These are phyloP conservation scores for Carex pumila DNA, from an alignment of 176 grass and related monocot genomes.

Conservation along the genomic window DNA sequence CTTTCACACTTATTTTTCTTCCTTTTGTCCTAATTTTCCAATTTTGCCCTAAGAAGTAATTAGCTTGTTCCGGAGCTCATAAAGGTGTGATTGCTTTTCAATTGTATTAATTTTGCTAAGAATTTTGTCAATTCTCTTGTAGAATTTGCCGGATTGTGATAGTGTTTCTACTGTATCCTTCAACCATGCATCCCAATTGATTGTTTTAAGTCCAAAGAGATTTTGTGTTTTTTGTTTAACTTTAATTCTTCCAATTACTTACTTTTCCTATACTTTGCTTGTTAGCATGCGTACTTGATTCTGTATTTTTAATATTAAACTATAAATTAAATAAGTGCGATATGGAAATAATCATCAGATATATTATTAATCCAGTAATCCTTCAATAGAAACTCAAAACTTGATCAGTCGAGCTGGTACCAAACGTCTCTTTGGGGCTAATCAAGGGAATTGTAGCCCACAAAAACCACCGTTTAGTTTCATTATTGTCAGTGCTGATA, in stretches of 20 bases:
- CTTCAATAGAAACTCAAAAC: neutral
- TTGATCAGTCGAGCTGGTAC: neutral
- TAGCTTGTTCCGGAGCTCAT: neutral
- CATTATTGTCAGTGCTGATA: neutral
- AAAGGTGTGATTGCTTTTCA: neutral
- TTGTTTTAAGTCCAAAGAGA: neutral
- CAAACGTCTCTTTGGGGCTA: neutral
- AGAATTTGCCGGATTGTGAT: neutral
- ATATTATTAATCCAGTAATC: neutral
- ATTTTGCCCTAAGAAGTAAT: neutral
- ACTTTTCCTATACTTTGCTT: neutral
- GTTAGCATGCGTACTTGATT: neutral
- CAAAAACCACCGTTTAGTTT: neutral
- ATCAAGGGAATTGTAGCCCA: neutral
- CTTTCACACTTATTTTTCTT: conserved; percentile 1
- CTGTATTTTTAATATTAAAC: neutral
- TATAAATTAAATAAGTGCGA: neutral
- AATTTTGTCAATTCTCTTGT: neutral
- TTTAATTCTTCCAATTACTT: neutral
- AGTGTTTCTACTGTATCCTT: neutral
- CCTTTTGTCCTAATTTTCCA: neutral
- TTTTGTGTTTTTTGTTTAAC: neutral
- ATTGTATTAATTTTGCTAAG: neutral
- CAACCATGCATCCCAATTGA: neutral
- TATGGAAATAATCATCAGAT: neutral